Percentiles rank a stretch among this genome's conserved stretches.
Evolutionary conservation across 306 rosid genomes (phyloP).

Genomic region (Glycine tomentella): DNA sequence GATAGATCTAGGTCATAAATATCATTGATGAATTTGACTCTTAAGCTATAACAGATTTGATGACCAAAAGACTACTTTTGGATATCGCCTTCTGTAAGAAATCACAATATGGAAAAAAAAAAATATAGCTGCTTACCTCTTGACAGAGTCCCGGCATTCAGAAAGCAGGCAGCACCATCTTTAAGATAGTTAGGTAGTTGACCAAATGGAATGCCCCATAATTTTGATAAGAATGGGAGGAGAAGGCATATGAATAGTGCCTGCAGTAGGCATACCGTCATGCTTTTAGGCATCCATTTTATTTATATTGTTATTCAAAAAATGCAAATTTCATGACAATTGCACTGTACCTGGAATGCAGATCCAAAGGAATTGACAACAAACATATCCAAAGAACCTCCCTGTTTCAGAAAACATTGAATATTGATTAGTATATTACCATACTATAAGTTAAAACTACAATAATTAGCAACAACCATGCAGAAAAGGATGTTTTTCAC

Average conservation of each 20-base stretch:
- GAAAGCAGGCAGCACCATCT: conserved; percentile 93
- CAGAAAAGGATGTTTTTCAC: conserved; percentile 21
- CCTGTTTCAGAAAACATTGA: conserved; percentile 64
- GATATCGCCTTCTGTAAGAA: not conserved
- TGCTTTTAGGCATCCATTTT: conserved; percentile 35
- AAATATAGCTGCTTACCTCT: conserved; percentile 66
- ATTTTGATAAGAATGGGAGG: conserved; percentile 82
- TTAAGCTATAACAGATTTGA: conserved; percentile 24
- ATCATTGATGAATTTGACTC: conserved; percentile 30
- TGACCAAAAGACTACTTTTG: not conserved
- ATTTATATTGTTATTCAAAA: conserved; percentile 2
- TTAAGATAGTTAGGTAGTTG: conserved; percentile 81
- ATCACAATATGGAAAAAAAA: conserved; percentile 15
- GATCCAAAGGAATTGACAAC: conserved; percentile 93
- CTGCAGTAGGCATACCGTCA: conserved; percentile 58
- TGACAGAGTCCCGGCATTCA: conserved; percentile 67
- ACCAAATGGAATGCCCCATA: conserved; percentile 87
- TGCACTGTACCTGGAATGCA: conserved; percentile 79
- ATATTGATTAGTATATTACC: conserved; percentile 33
- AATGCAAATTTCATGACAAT: conserved; percentile 22
- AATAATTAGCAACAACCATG: conserved; percentile 19
- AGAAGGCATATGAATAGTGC: conserved; percentile 82
- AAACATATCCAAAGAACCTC: conserved; percentile 81
- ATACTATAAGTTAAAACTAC: conserved; percentile 10
- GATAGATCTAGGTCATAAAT: conserved; percentile 24